Conservation (phyloP, 768 basidiomycete genomes). For the Mycena epipterygia region DNA sequence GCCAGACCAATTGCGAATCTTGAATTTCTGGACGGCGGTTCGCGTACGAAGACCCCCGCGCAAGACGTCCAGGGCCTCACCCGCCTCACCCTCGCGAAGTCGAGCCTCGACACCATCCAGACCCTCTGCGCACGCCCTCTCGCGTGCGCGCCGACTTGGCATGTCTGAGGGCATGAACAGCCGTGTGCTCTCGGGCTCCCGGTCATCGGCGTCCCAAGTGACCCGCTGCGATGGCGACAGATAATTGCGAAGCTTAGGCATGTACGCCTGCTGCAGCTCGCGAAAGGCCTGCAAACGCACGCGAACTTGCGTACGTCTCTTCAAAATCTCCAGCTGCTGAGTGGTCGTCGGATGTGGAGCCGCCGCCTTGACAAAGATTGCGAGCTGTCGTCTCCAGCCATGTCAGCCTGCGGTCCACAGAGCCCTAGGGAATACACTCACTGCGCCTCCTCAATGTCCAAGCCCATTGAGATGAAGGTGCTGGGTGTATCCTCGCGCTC, state of each 20-base stretch:
- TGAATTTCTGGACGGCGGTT: not conserved
- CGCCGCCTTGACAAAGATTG: not conserved
- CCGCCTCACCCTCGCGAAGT: not conserved
- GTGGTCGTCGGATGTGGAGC: not conserved
- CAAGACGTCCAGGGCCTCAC: not conserved
- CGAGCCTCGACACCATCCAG: not conserved
- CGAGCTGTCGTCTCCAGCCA: not conserved
- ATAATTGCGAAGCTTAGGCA: not conserved
- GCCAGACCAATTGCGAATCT: constrained; percentile 3
- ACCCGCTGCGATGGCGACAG: not conserved
- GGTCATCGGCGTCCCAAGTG: not conserved
- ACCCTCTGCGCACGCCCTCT: not conserved
- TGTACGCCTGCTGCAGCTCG: not conserved
- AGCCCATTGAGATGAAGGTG: constrained; percentile 1
- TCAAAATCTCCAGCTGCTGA: not conserved
- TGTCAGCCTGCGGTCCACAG: not conserved
- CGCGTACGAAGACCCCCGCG: not conserved
- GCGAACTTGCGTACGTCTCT: not conserved
- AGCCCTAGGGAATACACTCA: not conserved
- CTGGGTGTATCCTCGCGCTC: constrained; percentile 12
- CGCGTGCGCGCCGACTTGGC: not conserved
- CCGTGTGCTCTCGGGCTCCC: not conserved
- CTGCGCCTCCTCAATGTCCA: constrained; percentile 8
- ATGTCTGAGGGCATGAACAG: constrained; percentile 12
- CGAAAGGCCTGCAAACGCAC: not conserved